These are phyloP conservation scores for Ascoidea asiatica DNA, from an alignment of 805 yeast species.

Conservation along the genomic window DNA sequence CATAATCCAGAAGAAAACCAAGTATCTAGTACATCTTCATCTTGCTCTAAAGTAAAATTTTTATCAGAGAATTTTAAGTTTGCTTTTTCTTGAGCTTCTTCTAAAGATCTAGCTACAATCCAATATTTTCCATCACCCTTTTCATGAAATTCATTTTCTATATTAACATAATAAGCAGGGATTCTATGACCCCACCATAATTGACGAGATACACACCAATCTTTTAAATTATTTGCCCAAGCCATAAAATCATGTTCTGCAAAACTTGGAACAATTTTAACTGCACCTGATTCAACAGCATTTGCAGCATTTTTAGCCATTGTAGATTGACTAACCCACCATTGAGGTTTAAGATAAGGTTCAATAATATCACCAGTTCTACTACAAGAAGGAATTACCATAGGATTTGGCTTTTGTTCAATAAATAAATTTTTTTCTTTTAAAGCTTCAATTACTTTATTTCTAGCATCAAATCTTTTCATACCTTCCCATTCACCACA, in stretches of 20 bases:
- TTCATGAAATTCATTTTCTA: conserved; percentile 50
- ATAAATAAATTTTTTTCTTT: conserved; percentile 61
- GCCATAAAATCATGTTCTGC: conserved; percentile 89
- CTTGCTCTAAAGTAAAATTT: conserved; percentile 74
- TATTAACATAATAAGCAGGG: conserved; percentile 80
- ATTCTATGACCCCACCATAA: conserved; percentile 95
- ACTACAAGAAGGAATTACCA: conserved; percentile 88
- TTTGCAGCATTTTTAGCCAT: conserved; percentile 81
- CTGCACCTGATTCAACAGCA: conserved; percentile 72
- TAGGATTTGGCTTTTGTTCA: conserved; percentile 87
- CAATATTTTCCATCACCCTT: conserved; percentile 62
- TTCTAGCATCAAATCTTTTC: conserved; percentile 92
- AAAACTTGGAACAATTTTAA: conserved; percentile 73
- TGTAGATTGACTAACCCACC: conserved; percentile 93
- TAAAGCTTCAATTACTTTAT: conserved; percentile 66
- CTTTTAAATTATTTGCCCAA: conserved; percentile 94
- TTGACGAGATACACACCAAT: conserved; percentile 97
- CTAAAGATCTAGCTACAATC: conserved; percentile 78
- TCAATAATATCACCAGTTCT: conserved; percentile 96
- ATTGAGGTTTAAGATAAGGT: conserved; percentile 94
- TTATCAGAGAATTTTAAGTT: conserved; percentile 52
- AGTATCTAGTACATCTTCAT: conserved; percentile 95
- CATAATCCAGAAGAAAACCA: conserved; percentile 98
- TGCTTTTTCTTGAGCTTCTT: conserved; percentile 82
- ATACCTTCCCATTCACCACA: conserved; percentile 90